phyloP scores from a whole-genome alignment of 2,329 filamentous ascomycete species.

The Ustulina deusta region DNA sequence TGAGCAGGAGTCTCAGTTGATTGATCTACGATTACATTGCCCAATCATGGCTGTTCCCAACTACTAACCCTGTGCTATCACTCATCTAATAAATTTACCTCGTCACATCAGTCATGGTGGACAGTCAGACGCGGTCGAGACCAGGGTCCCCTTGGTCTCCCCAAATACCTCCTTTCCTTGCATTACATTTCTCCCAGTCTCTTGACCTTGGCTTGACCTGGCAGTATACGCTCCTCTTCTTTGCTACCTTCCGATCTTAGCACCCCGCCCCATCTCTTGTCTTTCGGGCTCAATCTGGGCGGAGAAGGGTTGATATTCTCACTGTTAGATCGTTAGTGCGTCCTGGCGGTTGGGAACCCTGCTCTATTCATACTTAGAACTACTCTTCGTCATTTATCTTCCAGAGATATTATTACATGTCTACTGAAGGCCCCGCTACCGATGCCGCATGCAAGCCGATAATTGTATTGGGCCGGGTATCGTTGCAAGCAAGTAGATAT shows the following conservation, averaged over 20 bases:
- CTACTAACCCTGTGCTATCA: constrained; percentile 40
- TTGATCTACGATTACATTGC: constrained; percentile 44
- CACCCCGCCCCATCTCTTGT: constrained; percentile 39
- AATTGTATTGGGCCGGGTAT: constrained; percentile 42
- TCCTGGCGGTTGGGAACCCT: constrained; percentile 16
- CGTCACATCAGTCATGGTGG: constrained; percentile 47
- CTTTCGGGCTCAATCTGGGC: constrained; percentile 36
- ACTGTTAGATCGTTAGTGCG: constrained; percentile 41
- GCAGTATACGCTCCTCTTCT: constrained; percentile 41
- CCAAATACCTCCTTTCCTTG: constrained; percentile 44
- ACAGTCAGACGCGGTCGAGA: constrained; percentile 44
- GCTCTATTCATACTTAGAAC: constrained; percentile 20
- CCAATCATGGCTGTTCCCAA: constrained; percentile 47
- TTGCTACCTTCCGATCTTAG: constrained; percentile 43
- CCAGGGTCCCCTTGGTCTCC: constrained; percentile 39
- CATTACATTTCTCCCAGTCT: constrained; percentile 40
- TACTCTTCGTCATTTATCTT: constrained; percentile 14
- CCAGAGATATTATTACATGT: constrained; percentile 16
- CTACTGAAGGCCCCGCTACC: constrained; percentile 36
- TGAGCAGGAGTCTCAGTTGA: constrained; percentile 47
- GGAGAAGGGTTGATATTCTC: constrained; percentile 31
- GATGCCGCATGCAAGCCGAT: constrained; percentile 45
- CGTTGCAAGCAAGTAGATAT: constrained; percentile 33
- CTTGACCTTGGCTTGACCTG: constrained; percentile 38
- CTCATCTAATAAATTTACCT: constrained; percentile 40